phyloP scores from a whole-genome alignment of 2,329 filamentous ascomycete species.

The Trichoderma sp. region DNA sequence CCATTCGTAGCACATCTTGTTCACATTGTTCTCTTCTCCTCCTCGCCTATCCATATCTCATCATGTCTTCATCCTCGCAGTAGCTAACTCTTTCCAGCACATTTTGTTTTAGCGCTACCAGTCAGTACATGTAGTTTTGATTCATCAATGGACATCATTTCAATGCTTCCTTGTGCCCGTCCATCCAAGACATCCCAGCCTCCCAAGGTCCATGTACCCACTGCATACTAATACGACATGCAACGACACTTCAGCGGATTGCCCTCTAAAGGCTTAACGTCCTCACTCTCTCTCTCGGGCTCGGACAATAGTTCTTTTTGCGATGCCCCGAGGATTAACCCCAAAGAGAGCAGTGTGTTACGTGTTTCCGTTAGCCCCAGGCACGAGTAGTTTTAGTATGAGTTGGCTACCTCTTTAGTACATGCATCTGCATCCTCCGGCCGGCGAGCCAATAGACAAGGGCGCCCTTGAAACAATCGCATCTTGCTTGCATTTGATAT shows the following conservation, averaged over 20 bases:
- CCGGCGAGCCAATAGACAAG: neutral
- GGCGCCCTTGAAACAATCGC: neutral
- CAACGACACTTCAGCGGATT: neutral
- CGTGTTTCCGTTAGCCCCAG: neutral
- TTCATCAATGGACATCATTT: too few relatives aligned
- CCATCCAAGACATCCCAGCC: neutral
- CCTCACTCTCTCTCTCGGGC: neutral
- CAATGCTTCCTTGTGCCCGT: too few relatives aligned
- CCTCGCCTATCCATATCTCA: too few relatives aligned
- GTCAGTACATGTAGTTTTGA: too few relatives aligned
- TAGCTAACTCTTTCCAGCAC: neutral
- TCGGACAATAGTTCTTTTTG: neutral
- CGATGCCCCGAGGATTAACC: neutral
- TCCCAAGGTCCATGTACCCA: neutral
- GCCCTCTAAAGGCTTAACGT: neutral
- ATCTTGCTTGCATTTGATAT: neutral
- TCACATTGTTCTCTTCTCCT: too few relatives aligned
- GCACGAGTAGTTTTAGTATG: neutral
- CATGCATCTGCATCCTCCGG: neutral
- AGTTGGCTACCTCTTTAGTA: neutral
- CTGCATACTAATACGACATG: neutral
- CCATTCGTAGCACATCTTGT: neutral
- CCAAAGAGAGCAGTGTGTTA: neutral
- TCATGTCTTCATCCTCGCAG: neutral
- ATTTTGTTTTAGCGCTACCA: neutral